Evolutionary conservation across 306 rosid genomes (phyloP).

Genomic region (Parietaria judaica): DNA sequence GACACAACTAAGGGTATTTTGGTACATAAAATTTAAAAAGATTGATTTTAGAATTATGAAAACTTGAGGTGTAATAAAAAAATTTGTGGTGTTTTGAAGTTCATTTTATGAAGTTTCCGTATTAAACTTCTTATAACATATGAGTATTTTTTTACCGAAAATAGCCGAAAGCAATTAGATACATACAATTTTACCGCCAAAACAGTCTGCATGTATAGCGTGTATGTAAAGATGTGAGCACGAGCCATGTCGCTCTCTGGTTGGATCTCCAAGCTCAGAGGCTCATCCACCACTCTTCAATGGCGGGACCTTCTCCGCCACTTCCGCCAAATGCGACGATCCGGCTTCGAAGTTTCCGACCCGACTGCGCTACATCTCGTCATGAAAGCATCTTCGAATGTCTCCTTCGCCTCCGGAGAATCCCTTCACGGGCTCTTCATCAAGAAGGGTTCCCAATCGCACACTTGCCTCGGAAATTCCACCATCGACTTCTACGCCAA

Average conservation of each 20-base stretch:
- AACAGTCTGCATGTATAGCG: too few relatives aligned
- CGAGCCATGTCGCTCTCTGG: slow-evolving; percentile 8
- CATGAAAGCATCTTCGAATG: slow-evolving; percentile 35
- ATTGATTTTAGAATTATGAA: too few relatives aligned
- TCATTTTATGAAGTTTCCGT: too few relatives aligned
- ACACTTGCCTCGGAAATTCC: slow-evolving; percentile 35
- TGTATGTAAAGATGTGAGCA: neutral
- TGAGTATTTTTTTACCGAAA: too few relatives aligned
- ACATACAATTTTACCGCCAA: too few relatives aligned
- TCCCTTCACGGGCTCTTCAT: slow-evolving; percentile 31
- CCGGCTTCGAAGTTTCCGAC: slow-evolving; percentile 15
- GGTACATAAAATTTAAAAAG: too few relatives aligned
- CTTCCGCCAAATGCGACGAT: slow-evolving; percentile 13
- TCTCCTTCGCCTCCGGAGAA: slow-evolving; percentile 19
- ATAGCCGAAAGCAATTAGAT: too few relatives aligned
- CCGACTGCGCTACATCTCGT: slow-evolving; percentile 22
- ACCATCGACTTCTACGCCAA: slow-evolving; percentile 35
- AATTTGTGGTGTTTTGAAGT: too few relatives aligned
- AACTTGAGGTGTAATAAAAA: too few relatives aligned
- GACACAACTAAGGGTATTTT: too few relatives aligned
- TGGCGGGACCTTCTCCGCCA: slow-evolving; percentile 33
- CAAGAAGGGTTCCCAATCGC: slow-evolving; percentile 27
- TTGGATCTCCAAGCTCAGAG: slow-evolving; percentile 28
- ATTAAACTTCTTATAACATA: too few relatives aligned
- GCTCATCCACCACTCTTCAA: slow-evolving; percentile 19